Evolutionary conservation across 805 yeast genomes (phyloP).

Genomic region (Candida verbasci): DNA sequence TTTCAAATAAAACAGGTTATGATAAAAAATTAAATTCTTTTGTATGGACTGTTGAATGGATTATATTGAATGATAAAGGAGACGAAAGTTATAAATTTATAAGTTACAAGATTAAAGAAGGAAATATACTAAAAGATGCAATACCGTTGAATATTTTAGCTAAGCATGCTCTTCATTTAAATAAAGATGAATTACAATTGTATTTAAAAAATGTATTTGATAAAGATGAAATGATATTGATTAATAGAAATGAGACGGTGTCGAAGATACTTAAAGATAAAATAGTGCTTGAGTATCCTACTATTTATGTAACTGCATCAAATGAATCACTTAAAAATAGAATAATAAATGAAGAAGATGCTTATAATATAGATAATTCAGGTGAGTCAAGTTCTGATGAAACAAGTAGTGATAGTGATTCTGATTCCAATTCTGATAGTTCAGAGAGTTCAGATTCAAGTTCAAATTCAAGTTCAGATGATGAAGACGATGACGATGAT

Average conservation of each 20-base stretch:
- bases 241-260: conserved; percentile 34
- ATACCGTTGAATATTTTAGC: conserved; percentile 37
- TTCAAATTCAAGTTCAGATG: conserved; percentile 2
- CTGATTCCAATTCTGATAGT: conserved; percentile 9
- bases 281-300: conserved; percentile 75
- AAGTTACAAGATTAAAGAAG: conserved; percentile 43
- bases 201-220: conserved; percentile 31
- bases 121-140: conserved; percentile 26
- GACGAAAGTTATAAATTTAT: conserved; percentile 28
- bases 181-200: conserved; percentile 20
- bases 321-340: neutral
- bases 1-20: conserved; percentile 62
- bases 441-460: conserved; percentile 9
- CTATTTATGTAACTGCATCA: conserved; percentile 43
- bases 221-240: conserved; percentile 27
- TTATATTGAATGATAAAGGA: conserved; percentile 32
- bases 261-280: conserved; percentile 50
- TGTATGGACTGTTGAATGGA: conserved; percentile 82
- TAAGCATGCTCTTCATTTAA: conserved; percentile 9
- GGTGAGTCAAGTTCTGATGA: conserved; percentile 7
- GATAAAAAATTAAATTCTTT: conserved; percentile 58
- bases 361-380: conserved; percentile 16
- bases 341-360: conserved; percentile 17
- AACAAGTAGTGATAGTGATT: conserved; percentile 7
- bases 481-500: conserved; percentile 4